phyloP scores from a whole-genome alignment of 164 flowering plant genomes.

The Buxus sempervirens region DNA sequence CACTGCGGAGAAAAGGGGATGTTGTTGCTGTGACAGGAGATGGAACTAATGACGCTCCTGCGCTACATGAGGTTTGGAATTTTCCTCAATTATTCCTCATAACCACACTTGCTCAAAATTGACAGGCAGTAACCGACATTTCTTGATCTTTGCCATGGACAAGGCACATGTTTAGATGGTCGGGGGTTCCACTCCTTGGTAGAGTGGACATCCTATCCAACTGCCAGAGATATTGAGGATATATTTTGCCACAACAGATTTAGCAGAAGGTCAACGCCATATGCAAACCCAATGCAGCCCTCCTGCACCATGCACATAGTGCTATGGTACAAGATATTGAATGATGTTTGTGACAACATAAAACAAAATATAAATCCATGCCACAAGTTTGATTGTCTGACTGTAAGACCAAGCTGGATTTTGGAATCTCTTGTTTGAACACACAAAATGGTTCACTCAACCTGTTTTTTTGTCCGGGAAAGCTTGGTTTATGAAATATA shows the following conservation, averaged over 20 bases:
- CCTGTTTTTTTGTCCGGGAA: neutral
- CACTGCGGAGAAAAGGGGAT: constrained; percentile 62
- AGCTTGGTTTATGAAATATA: too few species aligned
- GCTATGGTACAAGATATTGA: too few species aligned
- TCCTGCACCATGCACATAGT: too few species aligned
- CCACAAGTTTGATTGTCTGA: neutral
- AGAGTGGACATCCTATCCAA: neutral
- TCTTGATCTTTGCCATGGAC: neutral
- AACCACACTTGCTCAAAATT: neutral
- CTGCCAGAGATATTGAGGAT: neutral
- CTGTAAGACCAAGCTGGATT: neutral
- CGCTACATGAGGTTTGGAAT: constrained; percentile 75
- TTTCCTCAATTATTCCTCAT: neutral
- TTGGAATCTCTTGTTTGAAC: neutral
- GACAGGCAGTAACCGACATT: neutral
- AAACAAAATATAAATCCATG: too few species aligned
- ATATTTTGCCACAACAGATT: too few species aligned
- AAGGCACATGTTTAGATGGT: neutral
- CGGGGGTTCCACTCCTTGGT: neutral
- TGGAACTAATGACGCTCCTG: constrained; percentile 99
- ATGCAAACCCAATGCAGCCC: too few species aligned
- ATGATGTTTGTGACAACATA: neutral
- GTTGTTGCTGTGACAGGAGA: constrained; percentile 99
- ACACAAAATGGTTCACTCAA: neutral
- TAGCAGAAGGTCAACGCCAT: too few species aligned